Conservation (phyloP, 73 alveolate genomes). For the Effrenium voratum region DNA sequence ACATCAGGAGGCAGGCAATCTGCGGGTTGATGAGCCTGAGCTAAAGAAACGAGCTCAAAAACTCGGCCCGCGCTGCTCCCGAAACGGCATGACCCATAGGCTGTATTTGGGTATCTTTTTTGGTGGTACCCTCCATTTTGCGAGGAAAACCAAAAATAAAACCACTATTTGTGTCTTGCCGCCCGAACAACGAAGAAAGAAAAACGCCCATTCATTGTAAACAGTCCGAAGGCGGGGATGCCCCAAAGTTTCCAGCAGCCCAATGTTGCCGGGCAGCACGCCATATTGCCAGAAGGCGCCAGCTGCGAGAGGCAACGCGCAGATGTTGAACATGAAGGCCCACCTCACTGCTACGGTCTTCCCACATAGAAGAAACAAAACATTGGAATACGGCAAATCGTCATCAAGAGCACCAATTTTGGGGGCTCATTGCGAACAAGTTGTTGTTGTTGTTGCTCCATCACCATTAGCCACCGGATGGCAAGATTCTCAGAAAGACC, state of each 20-base stretch:
- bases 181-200: no score
- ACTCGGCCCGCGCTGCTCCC: no score
- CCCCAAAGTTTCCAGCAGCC: no score
- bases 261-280: slow-evolving; percentile 26
- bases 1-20: slow-evolving; percentile 77
- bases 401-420: background rate
- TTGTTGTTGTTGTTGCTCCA: background rate
- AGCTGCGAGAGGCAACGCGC: slow-evolving; percentile 74
- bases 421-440: background rate
- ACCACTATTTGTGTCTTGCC: no score
- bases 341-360: background rate
- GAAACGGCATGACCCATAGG: no score
- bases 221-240: no score
- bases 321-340: slow-evolving; percentile 89
- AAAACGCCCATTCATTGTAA: no score
- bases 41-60: background rate
- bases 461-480: background rate
- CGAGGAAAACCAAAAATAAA: no score
- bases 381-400: background rate
- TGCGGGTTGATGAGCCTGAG: slow-evolving; percentile 85
- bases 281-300: slow-evolving; percentile 76
- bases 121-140: no score
- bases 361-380: background rate
- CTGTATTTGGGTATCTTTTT: no score
- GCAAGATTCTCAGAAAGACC: no score